Evolutionary conservation across 768 basidiomycete genomes (phyloP).

Genomic region (Clitopilus hobsonii): DNA sequence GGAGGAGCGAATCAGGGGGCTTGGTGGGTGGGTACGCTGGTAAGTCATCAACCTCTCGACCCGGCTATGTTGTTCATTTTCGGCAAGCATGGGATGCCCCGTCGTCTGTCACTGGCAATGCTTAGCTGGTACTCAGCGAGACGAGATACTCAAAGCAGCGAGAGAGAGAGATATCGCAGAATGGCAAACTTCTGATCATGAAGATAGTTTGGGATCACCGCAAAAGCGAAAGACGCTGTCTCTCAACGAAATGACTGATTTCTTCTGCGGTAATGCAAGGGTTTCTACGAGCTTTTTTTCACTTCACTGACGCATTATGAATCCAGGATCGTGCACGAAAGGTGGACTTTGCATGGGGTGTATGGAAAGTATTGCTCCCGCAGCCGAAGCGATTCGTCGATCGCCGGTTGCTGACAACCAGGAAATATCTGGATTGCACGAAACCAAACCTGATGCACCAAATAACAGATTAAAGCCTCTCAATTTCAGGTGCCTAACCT

Average conservation of each 20-base stretch:
- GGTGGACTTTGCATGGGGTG: constrained; percentile 81
- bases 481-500: constrained; percentile 77
- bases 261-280: constrained; percentile 53
- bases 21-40: constrained; percentile 88
- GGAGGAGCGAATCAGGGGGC: constrained; percentile 36
- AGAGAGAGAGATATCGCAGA: constrained; percentile 43
- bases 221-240: constrained; percentile 43
- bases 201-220: constrained; percentile 23
- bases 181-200: constrained; percentile 26
- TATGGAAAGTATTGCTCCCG: constrained; percentile 48
- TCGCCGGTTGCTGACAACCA: neutral
- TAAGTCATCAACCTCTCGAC: constrained; percentile 24
- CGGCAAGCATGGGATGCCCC: constrained; percentile 66
- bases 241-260: constrained; percentile 65
- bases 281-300: neutral
- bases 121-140: constrained; percentile 57
- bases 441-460: neutral
- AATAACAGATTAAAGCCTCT: neutral
- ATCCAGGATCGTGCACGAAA: constrained; percentile 54
- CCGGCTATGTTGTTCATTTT: constrained; percentile 8
- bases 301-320: neutral
- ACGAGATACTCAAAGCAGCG: constrained; percentile 69
- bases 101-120: constrained; percentile 77
- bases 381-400: constrained; percentile 17
- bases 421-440: neutral